Conservation (phyloP, 1,284 basidiomycete genomes). For the Schizophyllum amplum region DNA sequence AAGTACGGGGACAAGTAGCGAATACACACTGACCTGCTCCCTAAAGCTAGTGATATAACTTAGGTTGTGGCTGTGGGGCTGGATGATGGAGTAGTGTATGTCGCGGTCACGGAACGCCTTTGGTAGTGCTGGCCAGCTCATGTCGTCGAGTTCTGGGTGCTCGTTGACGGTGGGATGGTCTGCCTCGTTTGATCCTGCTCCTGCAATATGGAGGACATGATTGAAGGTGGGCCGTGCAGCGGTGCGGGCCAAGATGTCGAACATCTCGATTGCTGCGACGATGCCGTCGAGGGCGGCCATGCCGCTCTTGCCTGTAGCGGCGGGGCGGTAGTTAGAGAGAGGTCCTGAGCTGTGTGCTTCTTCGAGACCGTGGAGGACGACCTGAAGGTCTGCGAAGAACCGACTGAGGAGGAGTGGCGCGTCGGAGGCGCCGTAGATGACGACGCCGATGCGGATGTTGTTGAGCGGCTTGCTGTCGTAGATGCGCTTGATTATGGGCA, state of each 20-base stretch:
- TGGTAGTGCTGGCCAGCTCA: no score
- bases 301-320: constrained; percentile 39
- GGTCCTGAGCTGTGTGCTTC: constrained; percentile 29
- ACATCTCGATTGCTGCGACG: constrained; percentile 64
- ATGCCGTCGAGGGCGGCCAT: constrained; percentile 67
- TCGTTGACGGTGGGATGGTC: no score
- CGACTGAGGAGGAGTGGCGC: constrained; percentile 44
- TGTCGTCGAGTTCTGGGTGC: no score
- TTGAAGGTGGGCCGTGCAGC: not conserved
- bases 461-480: no score
- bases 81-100: no score
- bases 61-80: no score
- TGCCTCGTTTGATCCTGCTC: no score
- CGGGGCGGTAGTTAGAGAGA: constrained; percentile 50
- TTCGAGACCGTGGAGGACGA: constrained; percentile 36
- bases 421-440: constrained; percentile 38
- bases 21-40: no score
- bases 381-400: constrained; percentile 39
- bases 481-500: no score
- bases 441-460: constrained; percentile 16
- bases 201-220: not conserved
- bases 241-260: constrained; percentile 9
- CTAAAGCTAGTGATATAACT: no score
- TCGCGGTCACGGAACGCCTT: no score
- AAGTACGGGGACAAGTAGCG: no score